Evolutionary conservation across 768 basidiomycete genomes (phyloP), one percentile per base, ranked within the genome.

Genomic region (Melanogaster broomeanus): DNA sequence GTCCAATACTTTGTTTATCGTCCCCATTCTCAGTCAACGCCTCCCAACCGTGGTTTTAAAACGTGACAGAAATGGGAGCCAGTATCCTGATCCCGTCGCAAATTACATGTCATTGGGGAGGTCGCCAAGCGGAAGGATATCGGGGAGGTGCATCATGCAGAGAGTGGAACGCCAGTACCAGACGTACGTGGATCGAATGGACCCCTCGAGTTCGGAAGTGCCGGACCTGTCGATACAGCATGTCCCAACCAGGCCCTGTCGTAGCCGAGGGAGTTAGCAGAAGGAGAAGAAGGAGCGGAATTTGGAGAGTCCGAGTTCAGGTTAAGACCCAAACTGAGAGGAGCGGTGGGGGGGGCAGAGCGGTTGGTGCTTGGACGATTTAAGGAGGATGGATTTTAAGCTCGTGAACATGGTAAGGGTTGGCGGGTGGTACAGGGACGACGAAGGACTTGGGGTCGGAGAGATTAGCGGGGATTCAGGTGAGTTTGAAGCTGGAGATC

Each of bases 111-210:
- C 11, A 16, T 34, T 34, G 11, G 33, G 33, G 33, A 34, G 11
- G 16, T 34, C 33, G 16, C 16, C 33, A 11, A 34, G 33, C 3
- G 33, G 5, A 11, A 34, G 11, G 33, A 11, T 34, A 34, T 52
- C 51, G 18, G 45, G 34, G 21, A 60, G 44, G 47, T 60, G 49
- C 9, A 41, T 46, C 21, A 55, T 42, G 45, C 53, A 58, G 24
- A 52, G 33, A 18, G 53, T 22, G 2, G 59, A 46, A 27, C 42
- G 34, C 21, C 51, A 38, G 42, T 58, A 58, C 59, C 59, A 60
- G 12, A 16, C 24, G 48, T 55, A 60, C 59, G 58, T 58, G 24
- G 53, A 55, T n/a, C 42, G 49, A n/a, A 60, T 49, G 42, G 59
- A 55, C 35, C 59, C 57, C 4, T 55, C 44, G n/a, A 55, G 49